Evolutionary conservation across 352 stramenopile species (phyloP).

Genomic region (Phytopythium cucurbitacearum): DNA sequence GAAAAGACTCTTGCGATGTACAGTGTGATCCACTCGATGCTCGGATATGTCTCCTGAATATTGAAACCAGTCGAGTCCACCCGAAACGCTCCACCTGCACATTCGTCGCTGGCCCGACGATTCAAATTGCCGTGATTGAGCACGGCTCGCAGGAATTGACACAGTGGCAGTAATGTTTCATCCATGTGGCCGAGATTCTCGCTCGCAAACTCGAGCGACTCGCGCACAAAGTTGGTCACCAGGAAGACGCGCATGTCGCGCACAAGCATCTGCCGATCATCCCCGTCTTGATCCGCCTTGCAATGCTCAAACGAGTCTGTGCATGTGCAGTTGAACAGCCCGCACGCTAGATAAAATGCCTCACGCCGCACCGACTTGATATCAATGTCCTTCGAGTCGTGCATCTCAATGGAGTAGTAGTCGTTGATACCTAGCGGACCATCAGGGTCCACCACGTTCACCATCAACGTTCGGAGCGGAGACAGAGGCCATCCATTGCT

Average conservation of each 20-base stretch:
- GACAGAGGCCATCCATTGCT: conserved; percentile 47
- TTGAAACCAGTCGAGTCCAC: conserved; percentile 14
- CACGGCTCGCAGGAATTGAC: conserved; percentile 63
- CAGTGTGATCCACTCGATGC: conserved; percentile 30
- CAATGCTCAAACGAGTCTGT: conserved; percentile 67
- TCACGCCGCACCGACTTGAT: conserved; percentile 56
- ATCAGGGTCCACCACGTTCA: conserved; percentile 77
- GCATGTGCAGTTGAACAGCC: conserved; percentile 59
- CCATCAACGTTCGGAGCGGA: conserved; percentile 58
- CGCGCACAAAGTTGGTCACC: conserved; percentile 43
- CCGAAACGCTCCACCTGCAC: background rate
- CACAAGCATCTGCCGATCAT: conserved; percentile 7
- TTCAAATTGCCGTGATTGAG: conserved; percentile 67
- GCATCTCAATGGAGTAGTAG: conserved; percentile 66
- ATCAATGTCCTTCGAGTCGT: conserved; percentile 18
- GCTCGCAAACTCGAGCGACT: conserved; percentile 35
- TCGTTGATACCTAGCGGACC: conserved; percentile 74
- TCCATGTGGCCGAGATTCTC: conserved; percentile 21
- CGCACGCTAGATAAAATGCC: conserved; percentile 76
- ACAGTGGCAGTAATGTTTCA: conserved; percentile 59
- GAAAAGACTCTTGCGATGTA: conserved; percentile 28
- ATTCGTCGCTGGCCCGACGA: background rate
- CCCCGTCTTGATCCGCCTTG: conserved; percentile 6
- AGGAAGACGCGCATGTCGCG: conserved; percentile 55
- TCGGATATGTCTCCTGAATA: conserved; percentile 19